These are phyloP conservation scores for Monosporascus sp. DNA, from an alignment of 2,329 filamentous ascomycete species.

Conservation along the genomic window DNA sequence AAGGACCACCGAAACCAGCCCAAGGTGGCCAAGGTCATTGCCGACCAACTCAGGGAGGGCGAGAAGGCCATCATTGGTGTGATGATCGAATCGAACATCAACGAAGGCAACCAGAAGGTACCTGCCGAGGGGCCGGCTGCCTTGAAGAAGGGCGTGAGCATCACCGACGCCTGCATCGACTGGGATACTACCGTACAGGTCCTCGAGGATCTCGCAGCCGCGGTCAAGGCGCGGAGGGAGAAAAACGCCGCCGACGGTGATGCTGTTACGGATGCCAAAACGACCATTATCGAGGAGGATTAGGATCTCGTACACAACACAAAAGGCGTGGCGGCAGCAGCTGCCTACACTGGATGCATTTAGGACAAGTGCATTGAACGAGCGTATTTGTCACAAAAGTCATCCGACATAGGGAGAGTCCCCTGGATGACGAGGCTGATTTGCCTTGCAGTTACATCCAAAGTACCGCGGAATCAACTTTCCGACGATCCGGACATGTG, in stretches of 20 bases:
- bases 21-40: conserved; percentile 77
- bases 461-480: too few relatives aligned
- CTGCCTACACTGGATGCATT: background rate
- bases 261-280: conserved; percentile 27
- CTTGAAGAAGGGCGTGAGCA: conserved; percentile 85
- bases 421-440: too few relatives aligned
- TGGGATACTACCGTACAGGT: conserved; percentile 83
- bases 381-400: too few relatives aligned
- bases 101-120: conserved; percentile 86
- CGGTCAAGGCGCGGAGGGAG: conserved; percentile 70
- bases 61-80: conserved; percentile 89
- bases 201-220: conserved; percentile 79
- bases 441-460: too few relatives aligned
- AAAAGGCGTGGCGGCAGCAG: background rate
- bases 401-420: too few relatives aligned
- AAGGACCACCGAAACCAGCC: conserved; percentile 98
- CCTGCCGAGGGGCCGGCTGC: conserved; percentile 72
- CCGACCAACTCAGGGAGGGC: conserved; percentile 80
- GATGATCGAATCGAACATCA: conserved; percentile 98
- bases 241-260: conserved; percentile 33
- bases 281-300: conserved; percentile 49
- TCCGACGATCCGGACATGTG: too few relatives aligned
- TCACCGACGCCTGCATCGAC: conserved; percentile 93
- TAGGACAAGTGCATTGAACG: too few relatives aligned
- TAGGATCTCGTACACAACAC: conserved; percentile 21